These are phyloP conservation scores for Pisolithus tinctorius DNA, from an alignment of 768 basidiomycete genomes.

Conservation along the genomic window DNA sequence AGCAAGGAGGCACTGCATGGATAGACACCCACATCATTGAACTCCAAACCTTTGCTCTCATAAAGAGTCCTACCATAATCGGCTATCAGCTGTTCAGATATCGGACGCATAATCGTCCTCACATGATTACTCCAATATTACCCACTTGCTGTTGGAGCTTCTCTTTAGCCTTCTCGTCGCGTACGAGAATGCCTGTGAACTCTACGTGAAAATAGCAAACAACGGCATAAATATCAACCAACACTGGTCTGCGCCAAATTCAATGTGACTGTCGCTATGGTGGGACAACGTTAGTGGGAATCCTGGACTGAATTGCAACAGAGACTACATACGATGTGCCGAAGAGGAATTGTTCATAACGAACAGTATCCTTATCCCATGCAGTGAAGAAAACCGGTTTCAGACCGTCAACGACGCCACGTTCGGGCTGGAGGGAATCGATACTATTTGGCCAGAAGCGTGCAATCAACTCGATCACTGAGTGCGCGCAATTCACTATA, in stretches of 20 bases:
- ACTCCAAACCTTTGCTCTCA: slow-evolving; percentile 8
- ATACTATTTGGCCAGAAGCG: slow-evolving; percentile 60
- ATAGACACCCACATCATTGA: slow-evolving; percentile 3
- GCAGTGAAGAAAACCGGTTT: slow-evolving; percentile 54
- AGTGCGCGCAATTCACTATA: slow-evolving; percentile 64
- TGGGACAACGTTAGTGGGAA: slow-evolving; percentile 6
- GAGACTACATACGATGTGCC: slow-evolving; percentile 33
- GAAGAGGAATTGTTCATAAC: slow-evolving; percentile 54
- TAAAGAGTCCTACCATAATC: slow-evolving; percentile 3
- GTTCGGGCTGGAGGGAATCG: slow-evolving; percentile 50
- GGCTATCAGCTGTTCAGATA: not conserved
- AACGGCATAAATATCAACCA: not conserved
- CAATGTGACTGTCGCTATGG: slow-evolving; percentile 26
- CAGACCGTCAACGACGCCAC: slow-evolving; percentile 44
- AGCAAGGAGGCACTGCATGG: not conserved
- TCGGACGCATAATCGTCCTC: not conserved
- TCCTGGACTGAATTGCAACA: not conserved
- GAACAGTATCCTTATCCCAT: slow-evolving; percentile 36
- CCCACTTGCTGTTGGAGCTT: not conserved
- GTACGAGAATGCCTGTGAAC: not conserved
- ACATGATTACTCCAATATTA: not conserved
- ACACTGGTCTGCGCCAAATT: not conserved
- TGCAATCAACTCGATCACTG: slow-evolving; percentile 52
- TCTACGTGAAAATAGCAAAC: not conserved
- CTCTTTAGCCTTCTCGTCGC: not conserved